Conservation (phyloP, 495 filamentous ascomycete species). For the Penicillium silybi region DNA sequence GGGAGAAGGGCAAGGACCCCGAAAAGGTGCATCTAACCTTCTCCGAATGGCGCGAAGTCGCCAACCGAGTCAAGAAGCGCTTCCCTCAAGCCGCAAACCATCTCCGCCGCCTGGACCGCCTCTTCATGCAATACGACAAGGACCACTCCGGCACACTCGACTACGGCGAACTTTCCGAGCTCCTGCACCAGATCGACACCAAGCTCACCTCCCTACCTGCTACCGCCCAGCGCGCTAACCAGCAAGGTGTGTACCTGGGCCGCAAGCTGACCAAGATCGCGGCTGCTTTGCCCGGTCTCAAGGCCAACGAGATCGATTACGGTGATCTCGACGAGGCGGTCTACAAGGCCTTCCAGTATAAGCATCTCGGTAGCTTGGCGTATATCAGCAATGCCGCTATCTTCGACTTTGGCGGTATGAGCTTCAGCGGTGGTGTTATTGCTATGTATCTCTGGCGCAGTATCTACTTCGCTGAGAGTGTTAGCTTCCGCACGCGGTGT, state of each 20-base stretch:
- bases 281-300: conserved; percentile 68
- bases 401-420: conserved; percentile 81
- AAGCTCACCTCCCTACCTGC: conserved; percentile 84
- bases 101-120: conserved; percentile 78
- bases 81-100: conserved; percentile 95
- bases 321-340: conserved; percentile 90
- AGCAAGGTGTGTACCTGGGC: conserved; percentile 92
- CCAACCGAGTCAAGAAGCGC: conserved; percentile 73
- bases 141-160: conserved; percentile 91
- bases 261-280: conserved; percentile 93
- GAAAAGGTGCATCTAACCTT: conserved; percentile 79
- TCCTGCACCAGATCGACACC: conserved; percentile 84
- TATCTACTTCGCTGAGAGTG: conserved; percentile 97
- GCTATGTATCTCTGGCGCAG: conserved; percentile 96
- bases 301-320: conserved; percentile 73
- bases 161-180: conserved; percentile 84
- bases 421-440: conserved; percentile 77
- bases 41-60: conserved; percentile 81
- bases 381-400: conserved; percentile 96
- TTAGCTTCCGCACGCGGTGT: conserved; percentile 83
- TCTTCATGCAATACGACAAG: conserved; percentile 89
- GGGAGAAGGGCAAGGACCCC: conserved; percentile 86
- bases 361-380: conserved; percentile 84
- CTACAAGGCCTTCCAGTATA: conserved; percentile 95
- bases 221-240: conserved; percentile 94